Evolutionary conservation across 257 asterid genomes (phyloP).

Genomic region (Solanum dulcamara): DNA sequence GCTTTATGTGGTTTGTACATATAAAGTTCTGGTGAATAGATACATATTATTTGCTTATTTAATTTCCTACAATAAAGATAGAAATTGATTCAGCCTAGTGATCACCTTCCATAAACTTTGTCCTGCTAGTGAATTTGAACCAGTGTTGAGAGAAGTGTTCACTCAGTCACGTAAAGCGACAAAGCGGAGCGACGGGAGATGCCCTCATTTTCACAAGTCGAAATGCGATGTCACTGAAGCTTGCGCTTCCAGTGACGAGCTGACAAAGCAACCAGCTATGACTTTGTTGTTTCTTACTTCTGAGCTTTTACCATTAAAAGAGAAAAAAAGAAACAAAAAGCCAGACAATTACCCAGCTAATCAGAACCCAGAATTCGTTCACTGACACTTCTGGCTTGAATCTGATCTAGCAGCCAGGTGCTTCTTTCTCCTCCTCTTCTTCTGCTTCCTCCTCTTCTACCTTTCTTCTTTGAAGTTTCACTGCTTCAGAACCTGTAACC

Average conservation of each 20-base stretch:
- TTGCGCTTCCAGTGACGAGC: neutral
- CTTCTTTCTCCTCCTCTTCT: neutral
- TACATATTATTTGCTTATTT: neutral
- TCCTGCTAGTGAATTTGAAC: neutral
- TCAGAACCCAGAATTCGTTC: neutral
- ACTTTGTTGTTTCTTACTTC: neutral
- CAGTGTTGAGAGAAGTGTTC: neutral
- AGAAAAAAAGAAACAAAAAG: neutral
- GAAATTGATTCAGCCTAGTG: neutral
- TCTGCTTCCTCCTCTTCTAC: neutral
- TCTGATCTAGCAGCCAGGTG: neutral
- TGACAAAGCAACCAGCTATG: neutral
- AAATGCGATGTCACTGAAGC: neutral
- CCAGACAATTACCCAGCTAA: neutral
- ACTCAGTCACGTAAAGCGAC: neutral
- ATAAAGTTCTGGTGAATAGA: too few relatives aligned
- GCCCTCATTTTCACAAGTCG: neutral
- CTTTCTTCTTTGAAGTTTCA: neutral
- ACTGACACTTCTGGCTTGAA: neutral
- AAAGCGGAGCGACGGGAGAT: neutral
- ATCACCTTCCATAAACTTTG: neutral
- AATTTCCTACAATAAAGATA: neutral
- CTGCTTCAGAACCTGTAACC: neutral
- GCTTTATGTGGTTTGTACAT: neutral
- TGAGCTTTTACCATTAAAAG: neutral